Base-by-base conservation (phyloP, 345 rosid species). In the Nasturtium officinale region DNA sequence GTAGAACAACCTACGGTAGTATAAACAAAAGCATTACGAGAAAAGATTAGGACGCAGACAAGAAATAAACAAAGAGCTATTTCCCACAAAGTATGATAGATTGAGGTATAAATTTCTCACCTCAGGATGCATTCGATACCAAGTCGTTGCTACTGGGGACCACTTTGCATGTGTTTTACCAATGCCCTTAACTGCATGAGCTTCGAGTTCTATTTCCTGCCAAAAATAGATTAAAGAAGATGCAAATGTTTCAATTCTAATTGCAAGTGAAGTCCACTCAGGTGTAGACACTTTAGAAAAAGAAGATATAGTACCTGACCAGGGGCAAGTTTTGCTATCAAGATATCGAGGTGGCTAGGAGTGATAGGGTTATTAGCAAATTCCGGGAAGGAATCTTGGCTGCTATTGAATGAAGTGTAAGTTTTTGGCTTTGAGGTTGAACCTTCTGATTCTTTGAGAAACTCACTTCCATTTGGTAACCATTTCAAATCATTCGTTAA, bases 71-170 rank as follows among this genome's bases (percentile, higher is more conserved):
- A 59, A 32, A 61, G 15, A 38, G 6, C 77, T 37, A 3, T 42
- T 28, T 45, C 9, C 37, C 26, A 9, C 9, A 6, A 23, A 47
- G 53, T 7, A 72, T 9, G 3, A 50, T 7, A 37, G 37, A 25
- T 43, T 61, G 25, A 38, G 23, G 48, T 53, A 33, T 61, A 52
- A 60, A 12, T 28, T 52, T 32, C 21, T 54, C 72, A 88, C 98
- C 96, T 95, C 96, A 29, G 99, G 96, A 82, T 87, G 93, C 99
- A 95, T 88, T 73, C 94, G 84, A 74, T 91, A 95, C 98, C 96
- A 95, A 69, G 96, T 86, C 48, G 98, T 90, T 30, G 85, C 99
- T 29, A 95, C 99, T 11, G 97, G 96, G n/a, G 96, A 95, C 99
- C 99, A 91, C 61, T 91, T 91, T 23, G 97, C 96, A 78, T 91